These are phyloP conservation scores for Podospora anserina DNA, from an alignment of 495 filamentous ascomycete genomes.

Conservation along the genomic window DNA sequence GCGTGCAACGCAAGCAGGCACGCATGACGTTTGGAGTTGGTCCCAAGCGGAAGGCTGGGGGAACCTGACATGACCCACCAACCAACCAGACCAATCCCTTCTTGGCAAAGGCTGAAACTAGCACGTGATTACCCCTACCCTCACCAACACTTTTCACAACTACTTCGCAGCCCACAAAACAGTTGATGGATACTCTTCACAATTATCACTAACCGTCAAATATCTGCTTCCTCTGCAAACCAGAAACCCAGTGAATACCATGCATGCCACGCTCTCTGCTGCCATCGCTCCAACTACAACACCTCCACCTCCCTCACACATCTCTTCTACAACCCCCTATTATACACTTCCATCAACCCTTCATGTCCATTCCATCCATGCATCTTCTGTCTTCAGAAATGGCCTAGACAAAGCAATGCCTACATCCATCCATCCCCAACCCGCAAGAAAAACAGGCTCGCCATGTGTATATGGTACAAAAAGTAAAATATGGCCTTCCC, in stretches of 20 bases:
- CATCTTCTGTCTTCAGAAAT: not conserved
- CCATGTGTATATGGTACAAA: not conserved
- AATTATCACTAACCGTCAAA: not conserved
- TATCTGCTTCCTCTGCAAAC: not conserved
- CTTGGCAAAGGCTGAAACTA: not conserved
- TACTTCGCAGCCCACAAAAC: too few relatives aligned
- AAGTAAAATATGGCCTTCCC: not conserved
- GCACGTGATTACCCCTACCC: not conserved
- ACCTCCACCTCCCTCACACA: not conserved
- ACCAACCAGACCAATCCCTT: not conserved
- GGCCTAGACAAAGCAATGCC: not conserved
- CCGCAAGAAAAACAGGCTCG: not conserved
- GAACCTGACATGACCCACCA: not conserved
- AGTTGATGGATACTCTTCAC: not conserved
- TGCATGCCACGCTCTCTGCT: not conserved
- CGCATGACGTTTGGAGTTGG: constrained; percentile 6
- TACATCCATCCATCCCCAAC: not conserved
- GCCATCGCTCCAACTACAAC: not conserved
- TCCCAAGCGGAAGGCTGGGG: not conserved
- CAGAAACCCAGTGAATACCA: not conserved
- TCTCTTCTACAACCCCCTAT: not conserved
- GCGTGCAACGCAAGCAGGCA: not conserved
- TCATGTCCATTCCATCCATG: not conserved
- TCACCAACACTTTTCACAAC: not conserved
- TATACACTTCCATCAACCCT: not conserved